These are phyloP conservation scores for Lachnellula suecica DNA, from an alignment of 2,329 filamentous ascomycete species.

Conservation along the genomic window DNA sequence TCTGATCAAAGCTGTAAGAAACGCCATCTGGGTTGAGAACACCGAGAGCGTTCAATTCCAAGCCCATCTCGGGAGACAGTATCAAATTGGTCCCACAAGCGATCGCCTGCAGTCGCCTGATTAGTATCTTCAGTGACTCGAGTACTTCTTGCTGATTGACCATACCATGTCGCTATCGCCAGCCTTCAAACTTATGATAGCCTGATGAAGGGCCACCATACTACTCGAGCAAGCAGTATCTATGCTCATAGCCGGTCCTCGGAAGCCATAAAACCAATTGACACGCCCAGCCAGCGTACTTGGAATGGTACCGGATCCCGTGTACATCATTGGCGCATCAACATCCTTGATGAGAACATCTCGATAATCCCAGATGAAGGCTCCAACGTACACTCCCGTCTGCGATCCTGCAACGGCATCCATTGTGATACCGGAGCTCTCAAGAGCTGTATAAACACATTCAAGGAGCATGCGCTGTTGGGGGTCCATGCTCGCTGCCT, in stretches of 20 bases:
- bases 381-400: slow-evolving; percentile 33
- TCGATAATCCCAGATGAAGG: no score
- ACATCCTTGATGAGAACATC: no score
- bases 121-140: slow-evolving; percentile 43
- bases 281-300: slow-evolving; percentile 48
- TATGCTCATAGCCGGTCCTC: slow-evolving; percentile 50
- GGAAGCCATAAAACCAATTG: slow-evolving; percentile 52
- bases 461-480: slow-evolving; percentile 55
- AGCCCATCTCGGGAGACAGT: slow-evolving; percentile 55
- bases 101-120: slow-evolving; percentile 51
- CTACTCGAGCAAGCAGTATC: slow-evolving; percentile 58
- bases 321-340: not conserved
- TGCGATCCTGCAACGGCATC: slow-evolving; percentile 16
- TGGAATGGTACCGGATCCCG: not conserved
- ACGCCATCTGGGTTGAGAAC: slow-evolving; percentile 29
- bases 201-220: slow-evolving; percentile 52
- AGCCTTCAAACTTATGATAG: slow-evolving; percentile 49
- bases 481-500: slow-evolving; percentile 46
- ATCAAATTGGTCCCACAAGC: slow-evolving; percentile 43
- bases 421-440: slow-evolving; percentile 18
- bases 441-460: slow-evolving; percentile 14
- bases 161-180: slow-evolving; percentile 40
- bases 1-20: slow-evolving; percentile 54
- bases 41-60: slow-evolving; percentile 24
- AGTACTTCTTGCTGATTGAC: not conserved